A percentile compares a stretch with the other conserved stretches of the same genome.
These are phyloP conservation scores for Platanthera guangdongensis DNA, from an alignment of 106 monocot genomes.

Conservation along the genomic window DNA sequence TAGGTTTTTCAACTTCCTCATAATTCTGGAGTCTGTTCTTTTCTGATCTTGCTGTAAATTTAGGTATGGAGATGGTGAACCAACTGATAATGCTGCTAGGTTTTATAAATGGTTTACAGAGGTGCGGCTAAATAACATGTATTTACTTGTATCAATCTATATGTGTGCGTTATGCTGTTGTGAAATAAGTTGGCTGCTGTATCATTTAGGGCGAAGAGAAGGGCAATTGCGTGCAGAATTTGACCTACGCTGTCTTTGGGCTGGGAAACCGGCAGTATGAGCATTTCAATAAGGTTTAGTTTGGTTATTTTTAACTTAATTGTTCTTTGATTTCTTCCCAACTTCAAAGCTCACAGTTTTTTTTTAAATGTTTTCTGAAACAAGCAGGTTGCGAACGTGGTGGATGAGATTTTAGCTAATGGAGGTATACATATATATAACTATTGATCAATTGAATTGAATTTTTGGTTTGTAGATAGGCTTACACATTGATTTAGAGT, in stretches of 20 bases:
- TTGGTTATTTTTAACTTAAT: not conserved
- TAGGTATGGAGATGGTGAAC: conserved; percentile 97
- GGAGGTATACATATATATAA: conserved; percentile 16
- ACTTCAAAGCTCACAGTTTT: conserved; percentile 1
- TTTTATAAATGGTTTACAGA: conserved; percentile 98
- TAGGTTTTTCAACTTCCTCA: not conserved
- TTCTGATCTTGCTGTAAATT: conserved; percentile 8
- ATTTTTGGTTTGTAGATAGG: too few species aligned
- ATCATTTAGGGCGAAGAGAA: conserved; percentile 59
- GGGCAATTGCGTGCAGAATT: conserved; percentile 54
- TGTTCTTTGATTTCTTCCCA: not conserved
- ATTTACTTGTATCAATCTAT: too few species aligned
- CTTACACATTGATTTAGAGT: too few species aligned
- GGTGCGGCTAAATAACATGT: conserved; percentile 24
- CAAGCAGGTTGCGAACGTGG: conserved; percentile 47
- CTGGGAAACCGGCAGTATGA: conserved; percentile 95
- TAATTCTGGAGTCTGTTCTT: not conserved
- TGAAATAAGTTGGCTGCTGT: conserved; percentile 1
- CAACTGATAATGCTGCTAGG: conserved; percentile 94
- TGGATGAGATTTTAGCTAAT: conserved; percentile 48
- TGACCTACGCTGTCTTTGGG: conserved; percentile 77
- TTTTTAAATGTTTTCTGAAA: conserved; percentile 9
- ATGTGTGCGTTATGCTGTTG: not conserved
- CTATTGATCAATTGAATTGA: not conserved
- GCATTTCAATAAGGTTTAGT: conserved; percentile 87